A percentile compares a stretch with the other conserved stretches of the same genome.
Conservation (phyloP, 805 yeast genomes). For the Spathaspora passalidarum region DNA sequence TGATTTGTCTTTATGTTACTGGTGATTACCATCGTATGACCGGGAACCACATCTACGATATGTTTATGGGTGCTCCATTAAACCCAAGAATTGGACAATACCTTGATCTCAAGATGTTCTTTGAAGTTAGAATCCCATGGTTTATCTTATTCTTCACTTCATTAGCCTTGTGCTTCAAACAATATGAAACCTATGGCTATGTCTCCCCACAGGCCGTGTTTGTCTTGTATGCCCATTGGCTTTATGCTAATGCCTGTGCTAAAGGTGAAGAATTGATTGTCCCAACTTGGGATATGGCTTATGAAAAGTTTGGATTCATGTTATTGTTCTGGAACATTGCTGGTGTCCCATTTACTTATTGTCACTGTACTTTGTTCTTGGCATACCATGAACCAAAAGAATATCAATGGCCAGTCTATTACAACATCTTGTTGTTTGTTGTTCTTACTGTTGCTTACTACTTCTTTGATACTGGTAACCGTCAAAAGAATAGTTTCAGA, state of each 20-base stretch:
- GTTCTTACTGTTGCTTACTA: conserved; percentile 71
- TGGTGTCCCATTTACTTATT: conserved; percentile 97
- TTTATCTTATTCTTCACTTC: conserved; percentile 79
- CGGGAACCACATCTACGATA: conserved; percentile 84
- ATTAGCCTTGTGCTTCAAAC: conserved; percentile 71
- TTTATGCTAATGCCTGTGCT: conserved; percentile 94
- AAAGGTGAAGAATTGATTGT: conserved; percentile 97
- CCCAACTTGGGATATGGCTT: conserved; percentile 99
- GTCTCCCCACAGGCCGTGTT: conserved; percentile 74
- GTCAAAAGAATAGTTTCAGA: conserved; percentile 92
- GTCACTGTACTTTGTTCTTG: conserved; percentile 85
- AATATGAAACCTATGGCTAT: conserved; percentile 76
- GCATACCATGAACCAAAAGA: conserved; percentile 81
- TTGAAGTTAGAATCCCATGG: conserved; percentile 98
- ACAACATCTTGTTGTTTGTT: conserved; percentile 55
- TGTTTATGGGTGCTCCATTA: conserved; percentile 96
- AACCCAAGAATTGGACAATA: conserved; percentile 92
- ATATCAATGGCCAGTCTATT: conserved; percentile 67
- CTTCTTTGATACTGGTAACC: conserved; percentile 92
- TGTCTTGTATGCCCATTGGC: conserved; percentile 81
- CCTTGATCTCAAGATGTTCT: conserved; percentile 89
- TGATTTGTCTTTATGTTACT: conserved; percentile 60
- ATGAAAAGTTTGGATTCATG: conserved; percentile 99
- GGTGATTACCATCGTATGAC: conserved; percentile 88
- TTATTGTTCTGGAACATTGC: conserved; percentile 98